Base-by-base conservation (phyloP, 2,329 filamentous ascomycete genomes). In the Colletotrichum trifolii region DNA sequence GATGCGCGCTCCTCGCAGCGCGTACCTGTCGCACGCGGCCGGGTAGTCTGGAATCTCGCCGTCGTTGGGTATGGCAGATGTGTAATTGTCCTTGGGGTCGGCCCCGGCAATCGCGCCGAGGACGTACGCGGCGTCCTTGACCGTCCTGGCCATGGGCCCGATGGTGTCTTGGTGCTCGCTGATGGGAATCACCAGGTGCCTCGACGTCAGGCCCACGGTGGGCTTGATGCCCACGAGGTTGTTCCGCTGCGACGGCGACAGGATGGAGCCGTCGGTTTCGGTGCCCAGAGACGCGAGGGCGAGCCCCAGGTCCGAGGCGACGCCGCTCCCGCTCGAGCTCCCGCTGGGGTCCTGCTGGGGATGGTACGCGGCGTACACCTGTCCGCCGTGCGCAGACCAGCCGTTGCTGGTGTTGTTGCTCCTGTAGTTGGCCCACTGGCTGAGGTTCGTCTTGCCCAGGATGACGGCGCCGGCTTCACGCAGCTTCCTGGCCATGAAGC, bases 171-270 rank as follows among this genome's bases (percentile, higher is more conserved):
- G 87, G 69, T 87, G 84, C 43, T 82, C 74, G 12, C 82, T 85
- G 6, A 91, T 86, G 1, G 89, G 89, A n/a, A 91, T 86, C 1
- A 90, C 88, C 4, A 89, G 78, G 66, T 82, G 77, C 12, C 87
- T 79, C 1, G 86, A 88, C 0, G 85, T 90, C 4, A 91, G 78
- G 0, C 89, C 89, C 2, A 91, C 86, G 0, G 88, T 89, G 1
- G 89, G 87, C 72, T 89, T 90, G 73, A 92, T 88, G 2, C 87
- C 89, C 0, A 91, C 89, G 2, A 91, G 67, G 57, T 89, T 89
- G 74, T 86, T 89, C 1, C 69, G 60, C 34, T 74, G 67, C 1
- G 79, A 72, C 0, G 89, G 89, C 5, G 78, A 82, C 2, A 91
- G 69, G 53, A 91, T 89, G 12, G 85, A 89, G 3, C 88, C 89